phyloP scores from a whole-genome alignment of 73 alveolate species.

The Durusdinium trenchii region DNA sequence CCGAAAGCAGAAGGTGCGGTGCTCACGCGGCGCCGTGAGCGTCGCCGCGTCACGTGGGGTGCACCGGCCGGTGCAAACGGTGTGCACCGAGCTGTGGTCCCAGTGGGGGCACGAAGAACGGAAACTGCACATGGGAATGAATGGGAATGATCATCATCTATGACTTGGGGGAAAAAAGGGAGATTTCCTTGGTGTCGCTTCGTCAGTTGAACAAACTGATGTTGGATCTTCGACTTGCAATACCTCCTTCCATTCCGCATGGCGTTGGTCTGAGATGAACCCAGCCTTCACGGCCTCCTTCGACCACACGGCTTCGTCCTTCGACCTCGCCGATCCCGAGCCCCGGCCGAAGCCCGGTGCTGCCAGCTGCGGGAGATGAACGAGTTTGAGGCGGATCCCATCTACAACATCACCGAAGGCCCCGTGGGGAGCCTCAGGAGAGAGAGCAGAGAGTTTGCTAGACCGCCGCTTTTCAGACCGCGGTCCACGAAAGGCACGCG shows the following conservation, averaged over 20 bases:
- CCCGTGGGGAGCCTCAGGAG: background rate
- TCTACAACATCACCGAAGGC: constrained; percentile 69
- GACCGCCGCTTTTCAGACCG: no score
- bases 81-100: background rate
- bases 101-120: background rate
- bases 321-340: background rate
- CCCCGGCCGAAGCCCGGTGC: background rate
- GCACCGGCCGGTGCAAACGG: background rate
- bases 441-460: no score
- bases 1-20: constrained; percentile 56
- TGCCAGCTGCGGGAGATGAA: no score
- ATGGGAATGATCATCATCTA: background rate
- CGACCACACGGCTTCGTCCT: background rate
- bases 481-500: no score
- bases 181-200: background rate
- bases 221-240: background rate
- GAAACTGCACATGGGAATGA: background rate
- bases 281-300: background rate
- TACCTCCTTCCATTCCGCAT: background rate
- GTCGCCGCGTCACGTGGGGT: background rate
- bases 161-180: background rate
- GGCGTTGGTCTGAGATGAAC: background rate
- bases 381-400: constrained; percentile 37
- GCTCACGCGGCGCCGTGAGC: no score
- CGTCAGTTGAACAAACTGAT: no score